Evolutionary conservation across 441 rosid species (phyloP).

Genomic region (Mallotus repandus): DNA sequence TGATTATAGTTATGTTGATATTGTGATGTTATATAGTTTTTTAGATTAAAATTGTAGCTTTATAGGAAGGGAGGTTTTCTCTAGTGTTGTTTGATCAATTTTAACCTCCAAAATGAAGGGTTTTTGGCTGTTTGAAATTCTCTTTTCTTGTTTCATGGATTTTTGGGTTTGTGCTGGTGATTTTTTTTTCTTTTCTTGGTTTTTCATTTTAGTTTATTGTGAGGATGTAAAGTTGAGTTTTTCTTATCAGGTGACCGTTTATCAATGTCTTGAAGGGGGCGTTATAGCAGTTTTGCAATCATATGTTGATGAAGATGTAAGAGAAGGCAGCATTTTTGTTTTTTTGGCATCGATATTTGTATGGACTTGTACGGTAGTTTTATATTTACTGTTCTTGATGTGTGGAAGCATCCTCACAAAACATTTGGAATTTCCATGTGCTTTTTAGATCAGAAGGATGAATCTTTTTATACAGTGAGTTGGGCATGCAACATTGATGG

Average conservation of each 20-base stretch:
- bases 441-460: slow-evolving; percentile 85
- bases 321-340: slow-evolving; percentile 21
- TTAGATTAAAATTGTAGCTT: neutral
- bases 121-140: neutral
- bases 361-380: neutral
- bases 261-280: slow-evolving; percentile 92
- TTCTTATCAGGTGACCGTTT: slow-evolving; percentile 65
- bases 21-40: neutral
- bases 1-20: neutral
- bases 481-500: slow-evolving; percentile 82
- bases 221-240: neutral
- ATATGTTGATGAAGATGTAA: slow-evolving; percentile 91
- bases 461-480: slow-evolving; percentile 86
- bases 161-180: neutral
- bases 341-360: neutral
- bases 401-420: slow-evolving; percentile 14
- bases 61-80: neutral
- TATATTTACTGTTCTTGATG: neutral
- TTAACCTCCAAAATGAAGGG: neutral
- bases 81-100: neutral
- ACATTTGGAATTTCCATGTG: slow-evolving; percentile 43
- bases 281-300: slow-evolving; percentile 79
- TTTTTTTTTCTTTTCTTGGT: neutral
- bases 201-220: slow-evolving; percentile 6
- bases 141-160: neutral